Percentiles rank a stretch among this genome's conserved stretches.
These are phyloP conservation scores for Magnusiomyces magnusii DNA, from an alignment of 1,139 yeast genomes.

Conservation along the genomic window DNA sequence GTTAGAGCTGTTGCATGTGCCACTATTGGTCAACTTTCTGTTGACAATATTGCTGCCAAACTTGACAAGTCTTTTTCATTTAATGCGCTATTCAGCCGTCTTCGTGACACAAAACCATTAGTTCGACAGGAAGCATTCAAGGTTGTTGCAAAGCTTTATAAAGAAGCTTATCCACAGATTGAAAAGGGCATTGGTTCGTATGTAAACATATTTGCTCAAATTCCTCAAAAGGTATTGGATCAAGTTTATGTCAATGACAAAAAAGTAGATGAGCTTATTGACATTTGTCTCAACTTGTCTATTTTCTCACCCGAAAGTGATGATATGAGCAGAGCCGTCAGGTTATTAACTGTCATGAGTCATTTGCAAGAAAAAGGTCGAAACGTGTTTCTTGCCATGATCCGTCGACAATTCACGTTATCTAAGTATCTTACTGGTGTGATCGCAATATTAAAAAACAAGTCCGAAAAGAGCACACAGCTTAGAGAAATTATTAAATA, in stretches of 20 bases:
- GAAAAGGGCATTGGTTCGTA: constrained; percentile 16
- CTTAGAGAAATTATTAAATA: constrained; percentile 47
- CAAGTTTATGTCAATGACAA: constrained; percentile 70
- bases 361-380: constrained; percentile 49
- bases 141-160: constrained; percentile 49
- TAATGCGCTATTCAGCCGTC: background rate
- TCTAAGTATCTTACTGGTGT: constrained; percentile 38
- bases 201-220: constrained; percentile 36
- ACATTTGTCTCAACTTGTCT: constrained; percentile 50
- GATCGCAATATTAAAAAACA: constrained; percentile 26
- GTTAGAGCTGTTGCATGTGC: constrained; percentile 60
- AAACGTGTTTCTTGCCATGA: constrained; percentile 60
- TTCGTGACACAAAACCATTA: constrained; percentile 44
- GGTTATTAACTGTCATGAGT: constrained; percentile 45
- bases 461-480: constrained; percentile 24
- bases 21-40: constrained; percentile 36
- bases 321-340: constrained; percentile 43
- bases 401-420: constrained; percentile 48
- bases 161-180: constrained; percentile 28
- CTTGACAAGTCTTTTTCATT: constrained; percentile 7
- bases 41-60: constrained; percentile 32
- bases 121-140: constrained; percentile 59
- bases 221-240: constrained; percentile 62
- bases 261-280: constrained; percentile 62
- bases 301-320: constrained; percentile 50